Evolutionary conservation across 108 stramenopile genomes (phyloP).

Genomic region (Fragilaria radians): DNA sequence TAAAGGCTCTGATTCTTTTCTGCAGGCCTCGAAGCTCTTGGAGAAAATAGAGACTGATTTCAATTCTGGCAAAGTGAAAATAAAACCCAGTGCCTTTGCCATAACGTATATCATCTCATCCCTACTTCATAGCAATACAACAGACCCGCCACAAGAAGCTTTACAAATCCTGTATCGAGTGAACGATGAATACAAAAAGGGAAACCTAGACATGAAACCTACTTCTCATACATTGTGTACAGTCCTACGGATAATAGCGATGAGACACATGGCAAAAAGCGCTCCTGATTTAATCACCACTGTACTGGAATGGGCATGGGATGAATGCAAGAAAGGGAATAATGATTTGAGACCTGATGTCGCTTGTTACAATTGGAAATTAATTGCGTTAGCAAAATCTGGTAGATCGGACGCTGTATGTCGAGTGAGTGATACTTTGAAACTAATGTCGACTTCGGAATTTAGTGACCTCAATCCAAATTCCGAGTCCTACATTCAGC

Average conservation of each 20-base stretch:
- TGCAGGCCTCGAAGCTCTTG: slow-evolving; percentile 7
- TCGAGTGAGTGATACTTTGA: neutral
- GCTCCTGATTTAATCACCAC: neutral
- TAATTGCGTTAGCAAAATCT: slow-evolving; percentile 4
- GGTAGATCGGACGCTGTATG: neutral
- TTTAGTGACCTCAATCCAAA: neutral
- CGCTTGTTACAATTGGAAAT: slow-evolving; percentile 1
- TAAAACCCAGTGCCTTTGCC: slow-evolving; percentile 3
- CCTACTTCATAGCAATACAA: slow-evolving; percentile 6
- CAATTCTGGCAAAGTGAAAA: neutral
- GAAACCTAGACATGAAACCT: neutral
- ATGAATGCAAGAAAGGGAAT: neutral
- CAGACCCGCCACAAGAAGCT: slow-evolving; percentile 9
- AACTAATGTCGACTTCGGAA: neutral
- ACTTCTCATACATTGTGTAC: slow-evolving; percentile 8
- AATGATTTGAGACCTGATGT: neutral
- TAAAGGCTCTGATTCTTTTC: neutral
- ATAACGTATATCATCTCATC: slow-evolving; percentile 12
- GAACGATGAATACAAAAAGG: neutral
- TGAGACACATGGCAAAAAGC: slow-evolving; percentile 1
- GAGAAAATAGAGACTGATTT: slow-evolving; percentile 4
- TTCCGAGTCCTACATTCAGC: neutral
- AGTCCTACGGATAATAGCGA: neutral
- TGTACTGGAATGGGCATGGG: neutral
- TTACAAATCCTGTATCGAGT: slow-evolving; percentile 5